Base-by-base conservation (phyloP, 106 monocot species). In the Ottelia alismoides region DNA sequence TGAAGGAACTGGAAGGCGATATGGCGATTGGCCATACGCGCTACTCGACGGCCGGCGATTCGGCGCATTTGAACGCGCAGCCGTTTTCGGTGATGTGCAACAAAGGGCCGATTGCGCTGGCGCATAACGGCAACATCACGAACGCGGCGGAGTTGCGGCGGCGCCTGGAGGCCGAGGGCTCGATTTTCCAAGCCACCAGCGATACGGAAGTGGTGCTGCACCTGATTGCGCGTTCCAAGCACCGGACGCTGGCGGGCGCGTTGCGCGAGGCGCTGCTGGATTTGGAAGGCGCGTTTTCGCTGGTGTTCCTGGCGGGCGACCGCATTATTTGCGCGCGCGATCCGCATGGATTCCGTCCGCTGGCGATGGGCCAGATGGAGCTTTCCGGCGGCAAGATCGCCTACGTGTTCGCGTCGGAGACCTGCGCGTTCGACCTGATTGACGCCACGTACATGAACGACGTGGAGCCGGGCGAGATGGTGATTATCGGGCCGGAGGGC, bases 41-140 rank as follows among this genome's bases (percentile, higher is more conserved):
- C 52, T 85, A 85, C 60, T 80, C 85, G 31, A 85, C 80, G 23
- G 58, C 85, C 30, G 85, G 85, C 51, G 70, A 67, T 27, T 61
- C 81, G 28, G 55, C 86, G 25, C 49, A 77, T 28, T 28, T 28
- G 52, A 87, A 87, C 80, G 77, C 81, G 25, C 86, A 87, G 81
- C 86, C 86, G 25, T 74, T 74, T 47, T 51, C 69, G 56, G 68
- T 68, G 27, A 28, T 49, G 22, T 74, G 58, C 63, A 49, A 57
- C 47, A 63, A 52, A 20, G 74, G 68, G 6, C 61, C 51, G 7
- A 52, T 75, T 27, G 68, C 75, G 21, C 35, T 75, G 48, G 65
- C 65, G 2, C 65, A 86, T 70, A 86, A 86, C 67, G 86, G 86
- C 18, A 86, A 86, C 58, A 74, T 86, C 46, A 74, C 81, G 18